phyloP scores from a whole-genome alignment of 2,329 filamentous ascomycete species.

The Aspergillus chevalieri region DNA sequence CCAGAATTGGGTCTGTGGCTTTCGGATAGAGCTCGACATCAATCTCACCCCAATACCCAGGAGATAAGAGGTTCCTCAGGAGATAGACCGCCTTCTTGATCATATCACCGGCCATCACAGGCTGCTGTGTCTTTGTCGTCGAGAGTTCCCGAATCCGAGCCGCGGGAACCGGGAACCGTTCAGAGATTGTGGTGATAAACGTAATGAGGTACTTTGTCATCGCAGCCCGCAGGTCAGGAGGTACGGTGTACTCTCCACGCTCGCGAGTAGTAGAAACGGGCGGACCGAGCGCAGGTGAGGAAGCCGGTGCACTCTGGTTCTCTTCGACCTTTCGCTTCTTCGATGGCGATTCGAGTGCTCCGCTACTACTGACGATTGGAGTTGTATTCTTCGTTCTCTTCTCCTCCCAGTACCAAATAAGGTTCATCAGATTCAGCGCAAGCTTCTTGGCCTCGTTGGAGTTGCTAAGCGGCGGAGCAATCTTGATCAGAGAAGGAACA shows the following conservation, averaged over 20 bases:
- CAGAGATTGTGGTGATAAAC: slow-evolving; percentile 84
- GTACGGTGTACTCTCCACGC: slow-evolving; percentile 62
- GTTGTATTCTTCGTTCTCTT: slow-evolving; percentile 62
- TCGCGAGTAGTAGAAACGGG: slow-evolving; percentile 37
- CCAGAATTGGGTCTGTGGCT: slow-evolving; percentile 77
- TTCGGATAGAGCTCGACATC: slow-evolving; percentile 89
- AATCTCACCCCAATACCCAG: slow-evolving; percentile 84
- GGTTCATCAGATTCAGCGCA: slow-evolving; percentile 79
- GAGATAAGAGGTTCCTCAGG: slow-evolving; percentile 76
- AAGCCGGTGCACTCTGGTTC: slow-evolving; percentile 50
- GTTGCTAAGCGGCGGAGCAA: slow-evolving; percentile 70
- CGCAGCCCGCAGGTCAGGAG: slow-evolving; percentile 61
- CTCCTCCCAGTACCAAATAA: slow-evolving; percentile 92
- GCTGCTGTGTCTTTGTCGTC: slow-evolving; percentile 43
- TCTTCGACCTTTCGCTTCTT: slow-evolving; percentile 73
- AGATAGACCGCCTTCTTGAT: slow-evolving; percentile 78
- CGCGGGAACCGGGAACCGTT: slow-evolving; percentile 73
- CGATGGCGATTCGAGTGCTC: slow-evolving; percentile 61
- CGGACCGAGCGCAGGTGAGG: slow-evolving; percentile 46
- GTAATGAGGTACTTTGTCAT: slow-evolving; percentile 93
- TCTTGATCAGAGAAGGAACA: slow-evolving; percentile 80
- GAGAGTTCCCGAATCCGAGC: slow-evolving; percentile 56
- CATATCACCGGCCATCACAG: slow-evolving; percentile 63
- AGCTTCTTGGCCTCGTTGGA: slow-evolving; percentile 90
- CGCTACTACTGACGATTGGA: slow-evolving; percentile 22